Evolutionary conservation across 2,329 filamentous ascomycete genomes (phyloP).

Genomic region (Aspergillus sp.): DNA sequence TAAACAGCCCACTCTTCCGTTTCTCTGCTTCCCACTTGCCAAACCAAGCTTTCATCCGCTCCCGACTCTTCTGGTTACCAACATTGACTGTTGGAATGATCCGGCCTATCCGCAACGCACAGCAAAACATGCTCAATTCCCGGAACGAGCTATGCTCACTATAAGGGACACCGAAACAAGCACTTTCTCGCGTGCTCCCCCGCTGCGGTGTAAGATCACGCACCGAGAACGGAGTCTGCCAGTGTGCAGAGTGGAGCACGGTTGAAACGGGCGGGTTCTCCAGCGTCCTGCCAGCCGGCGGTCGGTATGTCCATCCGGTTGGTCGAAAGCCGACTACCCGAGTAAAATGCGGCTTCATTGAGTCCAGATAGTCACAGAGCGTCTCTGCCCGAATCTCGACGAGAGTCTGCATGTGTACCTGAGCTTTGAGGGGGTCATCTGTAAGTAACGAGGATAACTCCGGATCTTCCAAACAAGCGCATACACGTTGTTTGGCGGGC

Average conservation of each 20-base stretch:
- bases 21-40: conserved; percentile 64
- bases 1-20: conserved; percentile 61
- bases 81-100: conserved; percentile 93
- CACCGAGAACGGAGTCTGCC: conserved; percentile 72
- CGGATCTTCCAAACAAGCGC: conserved; percentile 78
- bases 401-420: conserved; percentile 96
- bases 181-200: conserved; percentile 77
- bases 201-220: conserved; percentile 76
- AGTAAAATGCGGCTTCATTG: conserved; percentile 77
- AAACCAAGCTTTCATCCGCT: conserved; percentile 67
- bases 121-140: conserved; percentile 91
- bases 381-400: conserved; percentile 93
- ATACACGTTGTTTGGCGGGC: conserved; percentile 78
- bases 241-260: conserved; percentile 66
- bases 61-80: conserved; percentile 62
- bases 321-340: conserved; percentile 89
- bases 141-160: conserved; percentile 94
- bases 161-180: conserved; percentile 93
- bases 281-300: conserved; percentile 62
- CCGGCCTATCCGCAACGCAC: conserved; percentile 80
- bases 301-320: conserved; percentile 90
- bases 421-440: conserved; percentile 74
- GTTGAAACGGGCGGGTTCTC: conserved; percentile 64
- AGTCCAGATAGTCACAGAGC: conserved; percentile 79
- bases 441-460: conserved; percentile 79